Evolutionary conservation across 1,284 basidiomycete genomes (phyloP).

Genomic region (Cryptococcus sp.): DNA sequence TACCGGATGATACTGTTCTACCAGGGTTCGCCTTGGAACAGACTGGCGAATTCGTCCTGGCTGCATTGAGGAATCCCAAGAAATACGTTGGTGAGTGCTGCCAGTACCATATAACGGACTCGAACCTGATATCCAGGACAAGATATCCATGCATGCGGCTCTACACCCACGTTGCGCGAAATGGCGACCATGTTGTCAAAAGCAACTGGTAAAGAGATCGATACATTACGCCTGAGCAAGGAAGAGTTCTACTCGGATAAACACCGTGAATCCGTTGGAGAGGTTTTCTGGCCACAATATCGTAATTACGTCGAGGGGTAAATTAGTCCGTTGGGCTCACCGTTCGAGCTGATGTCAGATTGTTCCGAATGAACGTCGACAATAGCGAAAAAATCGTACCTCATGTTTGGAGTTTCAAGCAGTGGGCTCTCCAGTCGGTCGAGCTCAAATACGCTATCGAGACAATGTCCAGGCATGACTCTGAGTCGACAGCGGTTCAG

Average conservation of each 20-base stretch:
- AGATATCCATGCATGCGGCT: conserved; percentile 27
- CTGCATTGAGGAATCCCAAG: conserved; percentile 26
- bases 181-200: conserved; percentile 22
- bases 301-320: conserved; percentile 15
- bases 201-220: conserved; percentile 23
- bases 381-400: conserved; percentile 14
- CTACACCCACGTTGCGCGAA: conserved; percentile 19
- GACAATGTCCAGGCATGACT: not conserved
- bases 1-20: conserved; percentile 26
- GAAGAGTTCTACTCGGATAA: conserved; percentile 22
- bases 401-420: conserved; percentile 16
- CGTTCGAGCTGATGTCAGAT: not conserved
- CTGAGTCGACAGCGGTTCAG: not conserved
- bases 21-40: conserved; percentile 32
- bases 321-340: not conserved
- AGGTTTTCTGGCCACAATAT: conserved; percentile 16
- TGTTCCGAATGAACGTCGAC: conserved; percentile 4
- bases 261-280: conserved; percentile 9
- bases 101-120: not conserved
- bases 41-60: conserved; percentile 34
- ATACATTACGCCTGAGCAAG: conserved; percentile 19
- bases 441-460: not conserved
- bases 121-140: conserved; percentile 13
- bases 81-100: conserved; percentile 28
- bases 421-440: conserved; percentile 19